These are phyloP conservation scores for Brasenia schreberi DNA, from an alignment of 164 flowering plant genomes.

Conservation along the genomic window DNA sequence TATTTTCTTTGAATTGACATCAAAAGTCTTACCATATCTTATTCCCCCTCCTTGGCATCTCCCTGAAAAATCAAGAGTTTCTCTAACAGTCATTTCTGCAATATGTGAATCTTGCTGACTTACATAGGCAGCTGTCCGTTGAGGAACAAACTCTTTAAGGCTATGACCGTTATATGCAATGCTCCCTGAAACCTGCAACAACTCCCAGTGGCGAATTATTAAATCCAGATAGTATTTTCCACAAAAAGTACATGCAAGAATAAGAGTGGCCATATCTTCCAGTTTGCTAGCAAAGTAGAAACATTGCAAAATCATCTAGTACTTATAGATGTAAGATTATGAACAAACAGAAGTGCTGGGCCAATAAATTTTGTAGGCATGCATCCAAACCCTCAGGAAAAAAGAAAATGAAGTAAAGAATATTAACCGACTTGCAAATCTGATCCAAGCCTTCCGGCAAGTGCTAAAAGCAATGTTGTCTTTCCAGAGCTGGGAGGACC, in stretches of 20 bases:
- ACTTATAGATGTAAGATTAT: not conserved
- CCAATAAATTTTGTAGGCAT: not conserved
- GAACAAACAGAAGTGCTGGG: not conserved
- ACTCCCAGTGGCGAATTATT: constrained; percentile 6
- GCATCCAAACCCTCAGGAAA: not conserved
- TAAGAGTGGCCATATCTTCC: not conserved
- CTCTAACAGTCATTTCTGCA: constrained; percentile 94
- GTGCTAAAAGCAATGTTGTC: constrained; percentile 88
- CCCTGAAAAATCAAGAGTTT: constrained; percentile 79
- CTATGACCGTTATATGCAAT: constrained; percentile 75
- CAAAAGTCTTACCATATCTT: constrained; percentile 49
- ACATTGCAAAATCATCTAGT: not conserved
- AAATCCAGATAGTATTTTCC: not conserved
- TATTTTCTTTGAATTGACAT: not conserved
- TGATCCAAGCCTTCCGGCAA: constrained; percentile 74
- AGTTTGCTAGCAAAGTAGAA: not conserved
- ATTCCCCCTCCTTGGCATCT: constrained; percentile 88
- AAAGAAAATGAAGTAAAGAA: not conserved
- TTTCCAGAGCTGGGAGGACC: constrained; percentile 99
- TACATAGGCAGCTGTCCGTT: constrained; percentile 79
- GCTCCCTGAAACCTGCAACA: constrained; percentile 60
- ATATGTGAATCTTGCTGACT: constrained; percentile 87
- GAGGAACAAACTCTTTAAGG: constrained; percentile 71
- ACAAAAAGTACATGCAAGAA: not conserved
- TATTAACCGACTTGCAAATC: constrained; percentile 48